Percentiles rank a stretch among this genome's conserved stretches.
Conservation (phyloP, 768 basidiomycete species). For the Gymnopilus junonius region DNA sequence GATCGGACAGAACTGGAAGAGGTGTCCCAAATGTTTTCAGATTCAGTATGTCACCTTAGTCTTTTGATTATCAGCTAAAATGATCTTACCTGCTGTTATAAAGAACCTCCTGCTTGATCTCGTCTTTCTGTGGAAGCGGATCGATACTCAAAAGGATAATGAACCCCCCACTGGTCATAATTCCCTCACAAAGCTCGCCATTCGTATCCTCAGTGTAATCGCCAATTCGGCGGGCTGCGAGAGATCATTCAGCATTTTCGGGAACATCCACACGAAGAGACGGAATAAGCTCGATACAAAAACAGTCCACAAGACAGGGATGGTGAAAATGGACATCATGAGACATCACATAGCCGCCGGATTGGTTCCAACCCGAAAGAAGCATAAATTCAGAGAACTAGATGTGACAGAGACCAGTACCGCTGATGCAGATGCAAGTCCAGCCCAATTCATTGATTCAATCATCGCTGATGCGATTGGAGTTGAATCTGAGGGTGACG, state of each 20-base stretch:
- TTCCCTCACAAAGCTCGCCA: constrained; percentile 8
- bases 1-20: neutral
- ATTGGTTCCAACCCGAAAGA: neutral
- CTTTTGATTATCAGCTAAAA: too few relatives aligned
- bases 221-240: constrained; percentile 23
- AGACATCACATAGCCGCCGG: neutral
- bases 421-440: too few relatives aligned
- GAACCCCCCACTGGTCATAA: too few relatives aligned
- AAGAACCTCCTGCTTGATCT: neutral
- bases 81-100: neutral
- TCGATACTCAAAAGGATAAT: neutral
- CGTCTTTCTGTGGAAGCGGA: neutral
- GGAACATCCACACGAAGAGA: constrained; percentile 20
- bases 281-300: constrained; percentile 19
- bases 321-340: constrained; percentile 12
- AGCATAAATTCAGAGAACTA: neutral
- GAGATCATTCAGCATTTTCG: constrained; percentile 21
- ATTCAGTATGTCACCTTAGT: neutral
- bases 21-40: constrained; percentile 2
- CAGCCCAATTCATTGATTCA: too few relatives aligned
- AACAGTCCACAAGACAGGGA: too few relatives aligned
- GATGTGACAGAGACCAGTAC: too few relatives aligned
- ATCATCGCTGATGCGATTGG: too few relatives aligned
- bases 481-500: too few relatives aligned
- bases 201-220: constrained; percentile 12